Base-by-base conservation (phyloP, 1,139 yeast genomes). In the Suhomyces chickasaworum region DNA sequence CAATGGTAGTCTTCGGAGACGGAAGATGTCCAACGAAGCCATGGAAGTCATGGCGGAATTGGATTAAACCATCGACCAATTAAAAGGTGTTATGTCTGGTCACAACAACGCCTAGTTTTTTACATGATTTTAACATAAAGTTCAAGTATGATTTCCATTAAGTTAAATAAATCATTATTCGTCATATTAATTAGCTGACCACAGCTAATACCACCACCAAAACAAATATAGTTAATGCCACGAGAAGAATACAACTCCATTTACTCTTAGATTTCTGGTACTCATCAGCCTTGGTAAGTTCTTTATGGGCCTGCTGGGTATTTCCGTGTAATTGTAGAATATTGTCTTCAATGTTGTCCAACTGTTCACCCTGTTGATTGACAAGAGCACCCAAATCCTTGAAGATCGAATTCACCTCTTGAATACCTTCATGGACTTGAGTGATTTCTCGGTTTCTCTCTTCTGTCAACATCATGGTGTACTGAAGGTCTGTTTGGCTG, bases 341-440 rank as follows among this genome's bases (percentile, higher is more conserved):
- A 62, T 89, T 89, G 49, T 86, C 89, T 58, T 89, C 97, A 15
- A 90, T 82, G 0, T 89, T 80, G 60, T 89, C 96, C 22, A 90
- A 76, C 54, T 87, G 91, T 33, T 80, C 84, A 4, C 96, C 96
- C 61, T 90, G 97, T 60, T 88, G 93, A 45, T 77, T 75, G 1
- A 90, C 95, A 55, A 90, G 67, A 35, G 81, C 78, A 13, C 90
- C 90, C 51, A 90, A 67, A 56, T 89, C 96, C 53, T 84, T 83
- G 64, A 89, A 90, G 1, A 90, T 89, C 7, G 90, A 77, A 60
- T 90, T 89, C 40, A 90, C 89, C 56, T 90, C 97, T 49, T 77
- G 77, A 7, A 90, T 88, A 0, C 96, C 95, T 42, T 82, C 80
- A 37, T 86, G 82, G 7, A 90, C 86, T 51, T 80, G 83, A 31